Evolutionary conservation across 768 basidiomycete genomes (phyloP).

Genomic region (Podaxis sp.): DNA sequence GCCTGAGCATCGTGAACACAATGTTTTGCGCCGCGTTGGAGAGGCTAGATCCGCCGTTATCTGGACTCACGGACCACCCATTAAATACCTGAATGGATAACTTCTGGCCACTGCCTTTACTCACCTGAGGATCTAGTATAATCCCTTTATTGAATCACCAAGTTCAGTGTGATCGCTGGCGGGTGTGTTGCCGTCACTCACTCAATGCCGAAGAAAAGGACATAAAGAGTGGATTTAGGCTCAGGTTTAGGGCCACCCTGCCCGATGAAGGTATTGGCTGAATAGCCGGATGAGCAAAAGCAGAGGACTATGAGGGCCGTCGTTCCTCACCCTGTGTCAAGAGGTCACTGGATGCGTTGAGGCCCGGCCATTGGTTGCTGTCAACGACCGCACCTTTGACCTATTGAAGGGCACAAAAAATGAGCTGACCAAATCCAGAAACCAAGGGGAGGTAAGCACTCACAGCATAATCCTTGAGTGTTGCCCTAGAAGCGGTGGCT

Average conservation of each 20-base stretch:
- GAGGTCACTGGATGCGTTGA: constrained; percentile 19
- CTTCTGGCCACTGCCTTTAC: background rate
- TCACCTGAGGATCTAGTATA: constrained; percentile 37
- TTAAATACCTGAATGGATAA: background rate
- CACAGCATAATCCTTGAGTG: constrained; percentile 52
- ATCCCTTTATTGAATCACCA: constrained; percentile 31
- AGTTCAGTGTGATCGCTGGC: background rate
- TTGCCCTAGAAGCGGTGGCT: constrained; percentile 37
- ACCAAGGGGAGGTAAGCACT: constrained; percentile 13
- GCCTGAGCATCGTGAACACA: constrained; percentile 35
- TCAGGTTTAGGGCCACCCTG: constrained; percentile 30
- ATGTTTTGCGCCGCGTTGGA: constrained; percentile 32
- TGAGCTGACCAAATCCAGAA: background rate
- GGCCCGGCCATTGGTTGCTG: constrained; percentile 23
- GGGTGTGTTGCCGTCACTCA: constrained; percentile 24
- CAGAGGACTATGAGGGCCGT: background rate
- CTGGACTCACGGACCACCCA: background rate
- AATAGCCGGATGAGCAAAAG: background rate
- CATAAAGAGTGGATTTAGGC: constrained; percentile 43
- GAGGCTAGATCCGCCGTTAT: constrained; percentile 17
- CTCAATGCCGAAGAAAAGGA: constrained; percentile 56
- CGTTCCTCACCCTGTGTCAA: constrained; percentile 25
- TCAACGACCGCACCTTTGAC: constrained; percentile 30
- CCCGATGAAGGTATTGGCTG: constrained; percentile 24
- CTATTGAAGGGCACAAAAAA: constrained; percentile 14